These are phyloP conservation scores for Medicago ruthenica DNA, from an alignment of 306 rosid genomes.

Conservation along the genomic window DNA sequence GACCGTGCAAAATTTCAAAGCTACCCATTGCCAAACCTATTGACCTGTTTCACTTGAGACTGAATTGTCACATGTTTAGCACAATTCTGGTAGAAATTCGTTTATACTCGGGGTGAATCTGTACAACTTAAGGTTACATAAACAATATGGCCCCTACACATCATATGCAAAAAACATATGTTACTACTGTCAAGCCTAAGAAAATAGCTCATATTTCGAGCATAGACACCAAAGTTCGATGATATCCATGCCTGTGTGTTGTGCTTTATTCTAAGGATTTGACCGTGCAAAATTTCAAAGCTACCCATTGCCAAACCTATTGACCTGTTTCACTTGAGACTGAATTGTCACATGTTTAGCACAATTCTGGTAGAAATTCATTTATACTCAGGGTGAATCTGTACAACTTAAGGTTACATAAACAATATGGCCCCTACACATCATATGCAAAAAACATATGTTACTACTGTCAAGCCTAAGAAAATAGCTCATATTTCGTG, in stretches of 20 bases:
- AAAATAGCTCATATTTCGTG: not conserved
- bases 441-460: constrained; percentile 4
- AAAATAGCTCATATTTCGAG: not conserved
- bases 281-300: not conserved
- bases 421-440: not conserved
- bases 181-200: not conserved
- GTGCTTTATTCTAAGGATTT: constrained; percentile 21
- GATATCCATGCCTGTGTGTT: not conserved
- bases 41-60: constrained; percentile 5
- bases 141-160: not conserved
- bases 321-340: not conserved
- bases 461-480: not conserved
- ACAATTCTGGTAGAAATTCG: constrained; percentile 22
- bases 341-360: not conserved
- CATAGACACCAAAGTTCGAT: not conserved
- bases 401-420: not conserved
- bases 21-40: too few relatives aligned
- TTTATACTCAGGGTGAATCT: not conserved
- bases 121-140: not conserved
- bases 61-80: not conserved
- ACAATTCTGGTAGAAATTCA: too few relatives aligned
- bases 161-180: constrained; percentile 4
- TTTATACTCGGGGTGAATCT: too few relatives aligned
- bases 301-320: too few relatives aligned
- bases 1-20: constrained; percentile 1